These are phyloP conservation scores for Trametes punicea DNA, from an alignment of 768 basidiomycete genomes.

Conservation along the genomic window DNA sequence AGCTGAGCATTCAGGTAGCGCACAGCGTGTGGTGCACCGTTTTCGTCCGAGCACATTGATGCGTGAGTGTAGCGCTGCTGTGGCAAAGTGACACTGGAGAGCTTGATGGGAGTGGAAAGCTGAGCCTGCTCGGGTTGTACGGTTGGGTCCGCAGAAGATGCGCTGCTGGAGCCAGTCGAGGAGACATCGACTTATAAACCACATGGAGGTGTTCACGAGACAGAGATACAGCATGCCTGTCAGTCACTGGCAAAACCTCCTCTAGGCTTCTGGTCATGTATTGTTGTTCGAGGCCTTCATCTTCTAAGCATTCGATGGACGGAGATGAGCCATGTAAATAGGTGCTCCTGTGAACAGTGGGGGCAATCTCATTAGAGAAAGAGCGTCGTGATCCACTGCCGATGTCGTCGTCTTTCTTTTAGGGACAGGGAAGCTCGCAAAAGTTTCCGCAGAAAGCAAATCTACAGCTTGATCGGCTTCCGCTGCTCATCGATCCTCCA, in stretches of 20 bases:
- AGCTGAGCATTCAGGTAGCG: conserved; percentile 29
- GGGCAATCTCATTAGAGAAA: background rate
- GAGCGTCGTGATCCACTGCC: background rate
- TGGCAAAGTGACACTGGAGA: background rate
- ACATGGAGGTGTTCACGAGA: no score
- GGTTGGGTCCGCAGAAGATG: no score
- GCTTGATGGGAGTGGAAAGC: background rate
- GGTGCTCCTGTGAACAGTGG: background rate
- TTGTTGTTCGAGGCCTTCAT: background rate
- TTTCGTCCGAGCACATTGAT: conserved; percentile 26
- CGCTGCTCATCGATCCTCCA: no score
- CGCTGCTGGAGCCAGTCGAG: no score
- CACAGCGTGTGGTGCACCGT: conserved; percentile 23
- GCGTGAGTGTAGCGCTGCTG: background rate
- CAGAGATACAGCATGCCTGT: no score
- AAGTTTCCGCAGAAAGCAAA: no score
- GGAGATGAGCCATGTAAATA: background rate
- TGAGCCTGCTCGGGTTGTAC: no score
- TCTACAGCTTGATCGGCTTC: no score
- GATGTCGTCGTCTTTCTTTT: background rate
- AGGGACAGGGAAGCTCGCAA: no score
- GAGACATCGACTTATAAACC: no score
- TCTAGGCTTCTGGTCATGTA: no score
- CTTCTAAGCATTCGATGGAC: background rate
- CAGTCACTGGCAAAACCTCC: no score